phyloP scores from a whole-genome alignment of 352 stramenopile species.

The Salisapilia sapeloensis region DNA sequence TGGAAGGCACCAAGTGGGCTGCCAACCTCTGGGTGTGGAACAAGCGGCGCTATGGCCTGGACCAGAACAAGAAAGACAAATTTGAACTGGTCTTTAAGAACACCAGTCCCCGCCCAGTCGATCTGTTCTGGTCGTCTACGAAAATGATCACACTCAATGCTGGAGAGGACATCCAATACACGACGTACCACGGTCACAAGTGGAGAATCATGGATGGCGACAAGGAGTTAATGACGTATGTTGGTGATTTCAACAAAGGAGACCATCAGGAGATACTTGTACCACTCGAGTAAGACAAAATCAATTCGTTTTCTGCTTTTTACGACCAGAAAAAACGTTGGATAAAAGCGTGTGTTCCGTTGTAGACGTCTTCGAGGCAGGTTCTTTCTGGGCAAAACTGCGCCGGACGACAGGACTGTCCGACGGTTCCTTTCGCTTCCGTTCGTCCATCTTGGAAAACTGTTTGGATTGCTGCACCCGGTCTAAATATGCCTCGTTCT shows the following conservation, averaged over 20 bases:
- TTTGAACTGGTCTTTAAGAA: conserved; percentile 58
- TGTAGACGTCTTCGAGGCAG: conserved; percentile 22
- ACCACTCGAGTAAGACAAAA: conserved; percentile 14
- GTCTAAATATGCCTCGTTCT: conserved; percentile 77
- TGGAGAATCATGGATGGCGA: conserved; percentile 47
- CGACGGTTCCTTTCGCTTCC: conserved; percentile 24
- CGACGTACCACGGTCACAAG: conserved; percentile 43
- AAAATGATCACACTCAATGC: conserved; percentile 47
- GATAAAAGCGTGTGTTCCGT: conserved; percentile 32
- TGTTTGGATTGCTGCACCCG: conserved; percentile 77
- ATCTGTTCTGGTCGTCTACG: conserved; percentile 48
- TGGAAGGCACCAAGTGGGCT: conserved; percentile 91
- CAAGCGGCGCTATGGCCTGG: conserved; percentile 56
- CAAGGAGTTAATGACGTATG: conserved; percentile 29
- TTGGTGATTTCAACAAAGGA: conserved; percentile 23
- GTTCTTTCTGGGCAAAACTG: conserved; percentile 58
- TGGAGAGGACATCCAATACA: conserved; percentile 25
- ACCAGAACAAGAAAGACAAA: conserved; percentile 12
- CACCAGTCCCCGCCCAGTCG: conserved; percentile 23
- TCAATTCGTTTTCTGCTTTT: conserved; percentile 30
- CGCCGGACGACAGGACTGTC: conserved; percentile 31
- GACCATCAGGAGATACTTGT: conserved; percentile 27
- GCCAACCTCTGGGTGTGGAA: conserved; percentile 97
- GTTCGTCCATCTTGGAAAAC: conserved; percentile 73
- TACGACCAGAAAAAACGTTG: conserved; percentile 46